These are phyloP conservation scores for Daldinia vernicosa DNA, from an alignment of 495 filamentous ascomycete species.

Conservation along the genomic window DNA sequence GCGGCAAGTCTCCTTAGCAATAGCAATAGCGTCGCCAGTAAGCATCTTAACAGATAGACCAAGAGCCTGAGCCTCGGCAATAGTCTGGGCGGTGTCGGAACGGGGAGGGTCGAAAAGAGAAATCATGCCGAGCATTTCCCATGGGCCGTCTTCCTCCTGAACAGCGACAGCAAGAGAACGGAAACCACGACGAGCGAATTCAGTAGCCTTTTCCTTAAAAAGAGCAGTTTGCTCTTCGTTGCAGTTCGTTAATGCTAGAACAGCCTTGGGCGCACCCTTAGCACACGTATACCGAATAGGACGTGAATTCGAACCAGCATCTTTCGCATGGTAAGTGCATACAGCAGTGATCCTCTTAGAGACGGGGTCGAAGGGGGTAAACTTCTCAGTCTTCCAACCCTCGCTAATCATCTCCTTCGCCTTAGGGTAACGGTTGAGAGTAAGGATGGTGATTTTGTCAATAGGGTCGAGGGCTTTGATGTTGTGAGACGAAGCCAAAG, in stretches of 20 bases:
- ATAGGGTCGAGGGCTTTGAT: slow-evolving; percentile 93
- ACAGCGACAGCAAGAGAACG: slow-evolving; percentile 88
- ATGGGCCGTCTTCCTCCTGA: slow-evolving; percentile 73
- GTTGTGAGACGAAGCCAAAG: slow-evolving; percentile 86
- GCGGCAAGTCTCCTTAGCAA: slow-evolving; percentile 86
- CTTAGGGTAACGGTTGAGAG: slow-evolving; percentile 75
- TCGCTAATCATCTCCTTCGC: slow-evolving; percentile 75
- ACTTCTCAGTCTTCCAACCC: slow-evolving; percentile 76
- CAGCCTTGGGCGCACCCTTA: slow-evolving; percentile 86
- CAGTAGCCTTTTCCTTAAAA: slow-evolving; percentile 86
- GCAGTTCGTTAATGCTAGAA: slow-evolving; percentile 77
- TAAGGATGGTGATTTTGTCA: slow-evolving; percentile 88
- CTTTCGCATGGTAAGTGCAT: slow-evolving; percentile 73
- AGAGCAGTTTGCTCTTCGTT: slow-evolving; percentile 73
- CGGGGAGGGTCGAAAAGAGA: slow-evolving; percentile 89
- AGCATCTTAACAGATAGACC: slow-evolving; percentile 93
- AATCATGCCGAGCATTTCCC: slow-evolving; percentile 93
- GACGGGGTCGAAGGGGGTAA: slow-evolving; percentile 90
- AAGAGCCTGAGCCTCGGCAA: slow-evolving; percentile 83
- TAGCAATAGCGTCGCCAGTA: slow-evolving; percentile 91
- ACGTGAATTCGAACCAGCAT: too few species aligned
- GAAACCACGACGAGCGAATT: slow-evolving; percentile 89
- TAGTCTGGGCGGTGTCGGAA: slow-evolving; percentile 85
- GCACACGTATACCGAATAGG: slow-evolving; percentile 82
- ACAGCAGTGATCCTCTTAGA: slow-evolving; percentile 88